Base-by-base conservation (phyloP, 2,329 filamentous ascomycete species). In the Malbranchea zuffiana region DNA sequence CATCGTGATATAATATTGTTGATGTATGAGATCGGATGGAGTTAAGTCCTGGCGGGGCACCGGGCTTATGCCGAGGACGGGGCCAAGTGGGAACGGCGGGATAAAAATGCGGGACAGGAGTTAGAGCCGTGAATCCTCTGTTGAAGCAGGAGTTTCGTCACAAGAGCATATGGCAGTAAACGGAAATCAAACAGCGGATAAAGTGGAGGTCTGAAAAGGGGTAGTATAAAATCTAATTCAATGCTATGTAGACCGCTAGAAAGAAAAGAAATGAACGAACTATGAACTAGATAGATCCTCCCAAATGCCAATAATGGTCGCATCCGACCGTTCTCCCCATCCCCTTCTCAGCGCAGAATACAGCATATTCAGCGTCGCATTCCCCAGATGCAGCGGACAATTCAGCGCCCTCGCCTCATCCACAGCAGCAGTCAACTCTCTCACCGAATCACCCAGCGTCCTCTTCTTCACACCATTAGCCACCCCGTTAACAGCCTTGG, bases 321-420 rank as follows among this genome's bases (percentile, higher is more conserved):
- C 49, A 23, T 51, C 54, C 2, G 50, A 47, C 38, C 52, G 47
- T 3, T 31, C 47, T 5, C 57, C 59, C 3, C 49, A 40, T 4
- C 57, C 59, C n/a, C 47, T 42, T 23, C 48, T 45, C 42, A 53
- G 50, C 2, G 58, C 56, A 44, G 56, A 35, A 16, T 50, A 47
- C 35, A 62, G 44, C 33, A 57, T 46, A 39, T 40, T 58, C 45
- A 63, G 37, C 23, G 60, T 56, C 27, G 52, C 51, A 46, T 56
- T 61, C 4, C 56, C 60, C 24, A 63, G 35, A 40, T 61, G 48
- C 40, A 62, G 40, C 12, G 60, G 60, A 23, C 56, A 58, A 40
- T 61, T 51, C 6, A 60, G 32, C 32, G 61, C 56, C 17, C 59
- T 47, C 3, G 56, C 60, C 50, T 59, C 61, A 30, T 68, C 60